These are phyloP conservation scores for Pyrenophora seminiperda DNA, from an alignment of 2,329 filamentous ascomycete species.

Conservation along the genomic window DNA sequence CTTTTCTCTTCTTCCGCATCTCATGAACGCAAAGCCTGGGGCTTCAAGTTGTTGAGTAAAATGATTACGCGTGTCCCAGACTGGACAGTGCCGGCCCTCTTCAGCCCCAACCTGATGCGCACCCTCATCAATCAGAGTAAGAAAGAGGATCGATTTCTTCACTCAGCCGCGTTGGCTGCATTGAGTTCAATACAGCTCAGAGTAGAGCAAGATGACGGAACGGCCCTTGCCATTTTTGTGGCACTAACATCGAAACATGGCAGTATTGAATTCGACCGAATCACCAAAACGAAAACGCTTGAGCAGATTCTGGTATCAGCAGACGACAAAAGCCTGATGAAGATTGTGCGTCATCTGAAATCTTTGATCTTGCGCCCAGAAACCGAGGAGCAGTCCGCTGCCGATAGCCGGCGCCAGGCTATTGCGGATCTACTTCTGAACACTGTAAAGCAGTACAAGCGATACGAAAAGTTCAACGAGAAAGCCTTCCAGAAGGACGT, in stretches of 20 bases:
- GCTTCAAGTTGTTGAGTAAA: conserved; percentile 84
- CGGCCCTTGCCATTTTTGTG: conserved; percentile 65
- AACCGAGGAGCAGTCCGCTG: conserved; percentile 51
- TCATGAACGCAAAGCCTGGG: conserved; percentile 87
- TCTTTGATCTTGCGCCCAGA: conserved; percentile 55
- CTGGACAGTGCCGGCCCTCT: conserved; percentile 64
- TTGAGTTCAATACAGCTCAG: conserved; percentile 72
- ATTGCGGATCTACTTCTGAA: conserved; percentile 60
- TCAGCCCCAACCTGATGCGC: conserved; percentile 81
- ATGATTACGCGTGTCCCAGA: conserved; percentile 63
- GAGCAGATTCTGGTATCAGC: conserved; percentile 72
- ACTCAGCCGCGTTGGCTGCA: conserved; percentile 77
- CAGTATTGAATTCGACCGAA: conserved; percentile 79
- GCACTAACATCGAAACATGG: conserved; percentile 73
- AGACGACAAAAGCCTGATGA: conserved; percentile 54
- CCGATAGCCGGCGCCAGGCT: conserved; percentile 54
- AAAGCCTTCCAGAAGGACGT: conserved; percentile 42
- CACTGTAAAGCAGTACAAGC: conserved; percentile 52
- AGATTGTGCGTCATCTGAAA: conserved; percentile 60
- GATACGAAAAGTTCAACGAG: conserved; percentile 27
- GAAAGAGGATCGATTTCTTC: conserved; percentile 42
- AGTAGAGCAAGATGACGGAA: conserved; percentile 62
- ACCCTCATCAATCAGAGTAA: conserved; percentile 45
- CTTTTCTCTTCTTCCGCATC: conserved; percentile 83
- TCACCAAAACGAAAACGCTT: conserved; percentile 83